phyloP scores from a whole-genome alignment of 768 basidiomycete genomes.

The Pholiota conissans region DNA sequence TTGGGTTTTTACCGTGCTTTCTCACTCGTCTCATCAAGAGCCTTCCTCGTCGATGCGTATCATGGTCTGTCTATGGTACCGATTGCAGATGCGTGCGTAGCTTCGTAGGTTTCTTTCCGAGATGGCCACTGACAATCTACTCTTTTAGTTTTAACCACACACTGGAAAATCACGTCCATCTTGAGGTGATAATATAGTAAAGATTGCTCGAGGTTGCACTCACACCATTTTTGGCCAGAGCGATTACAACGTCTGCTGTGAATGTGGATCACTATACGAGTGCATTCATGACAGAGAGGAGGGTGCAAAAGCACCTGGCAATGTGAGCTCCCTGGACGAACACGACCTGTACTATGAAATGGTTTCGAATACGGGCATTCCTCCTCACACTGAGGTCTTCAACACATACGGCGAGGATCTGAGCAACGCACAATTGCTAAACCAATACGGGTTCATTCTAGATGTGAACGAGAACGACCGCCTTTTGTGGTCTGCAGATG shows the following conservation, averaged over 20 bases:
- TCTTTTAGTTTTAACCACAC: slow-evolving; percentile 69
- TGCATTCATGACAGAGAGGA: slow-evolving; percentile 63
- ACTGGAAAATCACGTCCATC: slow-evolving; percentile 67
- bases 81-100: slow-evolving; percentile 75
- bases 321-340: slow-evolving; percentile 8
- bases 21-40: slow-evolving; percentile 74
- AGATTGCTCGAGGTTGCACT: not conserved
- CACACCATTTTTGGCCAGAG: slow-evolving; percentile 40
- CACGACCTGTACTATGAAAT: slow-evolving; percentile 60
- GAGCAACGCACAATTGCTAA: slow-evolving; percentile 64
- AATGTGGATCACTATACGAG: slow-evolving; percentile 67
- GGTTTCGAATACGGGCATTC: slow-evolving; percentile 57
- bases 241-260: slow-evolving; percentile 71
- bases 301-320: not conserved
- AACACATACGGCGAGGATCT: slow-evolving; percentile 77
- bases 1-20: slow-evolving; percentile 52
- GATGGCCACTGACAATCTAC: slow-evolving; percentile 8
- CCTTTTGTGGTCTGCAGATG: slow-evolving; percentile 41
- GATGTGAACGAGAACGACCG: slow-evolving; percentile 70
- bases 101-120: slow-evolving; percentile 3
- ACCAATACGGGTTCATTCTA: slow-evolving; percentile 73
- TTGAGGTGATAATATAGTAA: slow-evolving; percentile 49
- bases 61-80: slow-evolving; percentile 85
- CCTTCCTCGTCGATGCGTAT: slow-evolving; percentile 81
- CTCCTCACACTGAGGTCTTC: slow-evolving; percentile 58